These are phyloP conservation scores for Mycena vulgaris DNA, from an alignment of 768 basidiomycete genomes.

Conservation along the genomic window DNA sequence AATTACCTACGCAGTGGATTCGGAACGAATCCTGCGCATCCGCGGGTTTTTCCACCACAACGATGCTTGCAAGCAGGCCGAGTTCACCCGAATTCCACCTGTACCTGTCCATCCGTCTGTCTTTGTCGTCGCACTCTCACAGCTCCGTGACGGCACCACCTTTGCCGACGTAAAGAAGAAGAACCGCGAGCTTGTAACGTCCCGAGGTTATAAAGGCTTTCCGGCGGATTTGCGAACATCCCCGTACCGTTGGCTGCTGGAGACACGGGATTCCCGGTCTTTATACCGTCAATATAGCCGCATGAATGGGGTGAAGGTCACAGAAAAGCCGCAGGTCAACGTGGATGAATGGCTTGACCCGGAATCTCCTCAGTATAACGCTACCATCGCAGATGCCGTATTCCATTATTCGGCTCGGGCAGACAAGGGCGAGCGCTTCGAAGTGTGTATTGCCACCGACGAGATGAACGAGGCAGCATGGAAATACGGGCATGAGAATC, in stretches of 20 bases:
- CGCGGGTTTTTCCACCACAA: slow-evolving; percentile 18
- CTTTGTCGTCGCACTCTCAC: neutral
- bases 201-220: neutral
- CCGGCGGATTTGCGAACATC: neutral
- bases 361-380: slow-evolving; percentile 36
- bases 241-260: slow-evolving; percentile 9
- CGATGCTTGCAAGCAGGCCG: neutral
- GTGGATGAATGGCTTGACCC: slow-evolving; percentile 46
- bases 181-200: neutral
- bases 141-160: neutral
- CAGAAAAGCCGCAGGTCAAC: slow-evolving; percentile 34
- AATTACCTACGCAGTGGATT: neutral
- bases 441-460: slow-evolving; percentile 45
- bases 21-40: slow-evolving; percentile 4
- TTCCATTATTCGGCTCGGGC: slow-evolving; percentile 44
- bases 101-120: neutral
- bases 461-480: slow-evolving; percentile 41
- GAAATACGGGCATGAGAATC: slow-evolving; percentile 40
- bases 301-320: slow-evolving; percentile 30
- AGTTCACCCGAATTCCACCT: neutral
- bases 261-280: slow-evolving; percentile 39
- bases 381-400: slow-evolving; percentile 37
- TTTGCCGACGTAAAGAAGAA: neutral
- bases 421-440: slow-evolving; percentile 37
- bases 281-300: slow-evolving; percentile 41